A percentile compares a stretch with the other conserved stretches of the same genome.
These are phyloP conservation scores for Mortierella sp. DNA, from an alignment of 371 early-diverging fungal genomes.

Conservation along the genomic window DNA sequence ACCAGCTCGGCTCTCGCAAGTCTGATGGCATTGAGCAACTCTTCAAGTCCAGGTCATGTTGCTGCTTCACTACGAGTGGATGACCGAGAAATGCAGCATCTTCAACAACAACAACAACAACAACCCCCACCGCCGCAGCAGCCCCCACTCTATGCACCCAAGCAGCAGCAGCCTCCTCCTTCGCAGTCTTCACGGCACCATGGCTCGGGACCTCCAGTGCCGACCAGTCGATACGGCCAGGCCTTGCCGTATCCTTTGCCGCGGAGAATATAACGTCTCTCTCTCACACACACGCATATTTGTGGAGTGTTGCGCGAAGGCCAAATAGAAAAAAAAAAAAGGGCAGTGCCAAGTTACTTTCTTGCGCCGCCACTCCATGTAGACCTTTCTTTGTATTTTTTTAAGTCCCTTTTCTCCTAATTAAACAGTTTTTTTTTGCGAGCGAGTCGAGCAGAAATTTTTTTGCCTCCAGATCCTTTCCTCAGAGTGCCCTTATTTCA, in stretches of 20 bases:
- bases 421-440: slow-evolving; percentile 1
- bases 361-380: no score
- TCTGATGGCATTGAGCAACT: slow-evolving; percentile 53
- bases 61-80: slow-evolving; percentile 25
- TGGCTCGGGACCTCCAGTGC: slow-evolving; percentile 20
- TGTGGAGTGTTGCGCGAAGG: background rate
- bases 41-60: slow-evolving; percentile 24
- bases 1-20: slow-evolving; percentile 55
- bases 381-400: background rate
- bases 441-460: background rate
- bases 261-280: slow-evolving; percentile 20
- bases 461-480: no score
- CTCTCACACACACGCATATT: no score
- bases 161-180: background rate
- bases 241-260: slow-evolving; percentile 42
- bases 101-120: slow-evolving; percentile 14
- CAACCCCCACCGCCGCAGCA: slow-evolving; percentile 8
- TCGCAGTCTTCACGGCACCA: slow-evolving; percentile 18
- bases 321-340: background rate
- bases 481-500: no score
- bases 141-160: background rate
- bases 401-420: background rate
- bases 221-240: slow-evolving; percentile 26
- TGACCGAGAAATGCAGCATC: slow-evolving; percentile 30
- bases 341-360: background rate